A percentile compares a stretch with the other conserved stretches of the same genome.
Conservation (phyloP, 257 asterid genomes). For the Prunella vulgaris region DNA sequence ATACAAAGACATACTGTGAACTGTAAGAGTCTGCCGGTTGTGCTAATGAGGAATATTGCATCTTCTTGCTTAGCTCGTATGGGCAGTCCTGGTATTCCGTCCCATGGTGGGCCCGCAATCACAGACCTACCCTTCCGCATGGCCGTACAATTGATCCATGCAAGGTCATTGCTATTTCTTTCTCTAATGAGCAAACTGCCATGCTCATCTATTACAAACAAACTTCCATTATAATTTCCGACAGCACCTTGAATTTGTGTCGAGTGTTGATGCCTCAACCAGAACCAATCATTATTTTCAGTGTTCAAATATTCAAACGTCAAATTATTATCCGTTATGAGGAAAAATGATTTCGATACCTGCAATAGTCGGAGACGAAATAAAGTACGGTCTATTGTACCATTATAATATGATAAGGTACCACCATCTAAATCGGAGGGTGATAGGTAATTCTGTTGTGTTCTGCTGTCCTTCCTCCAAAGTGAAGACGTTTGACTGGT, state of each 20-base stretch:
- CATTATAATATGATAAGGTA: constrained; percentile 26
- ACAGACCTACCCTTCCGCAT: constrained; percentile 66
- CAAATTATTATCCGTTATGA: constrained; percentile 46
- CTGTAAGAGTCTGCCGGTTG: constrained; percentile 59
- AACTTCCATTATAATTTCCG: constrained; percentile 79
- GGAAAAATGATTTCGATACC: constrained; percentile 59
- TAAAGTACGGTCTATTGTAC: constrained; percentile 15
- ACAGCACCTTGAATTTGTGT: constrained; percentile 53
- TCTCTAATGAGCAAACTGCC: constrained; percentile 73
- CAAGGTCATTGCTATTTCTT: constrained; percentile 46
- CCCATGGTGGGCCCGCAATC: constrained; percentile 86
- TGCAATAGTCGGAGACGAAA: constrained; percentile 71
- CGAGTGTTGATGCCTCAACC: constrained; percentile 69
- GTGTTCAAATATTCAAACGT: constrained; percentile 61
- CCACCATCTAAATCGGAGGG: constrained; percentile 22
- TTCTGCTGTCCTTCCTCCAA: constrained; percentile 47
- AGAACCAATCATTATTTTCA: constrained; percentile 55
- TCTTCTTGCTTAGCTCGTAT: constrained; percentile 51
- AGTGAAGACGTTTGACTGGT: constrained; percentile 25
- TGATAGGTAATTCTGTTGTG: constrained; percentile 50
- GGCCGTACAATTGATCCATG: constrained; percentile 81
- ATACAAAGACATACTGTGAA: constrained; percentile 38
- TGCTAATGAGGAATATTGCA: constrained; percentile 70
- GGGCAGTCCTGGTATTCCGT: constrained; percentile 41
- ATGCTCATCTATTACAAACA: constrained; percentile 62